These are phyloP conservation scores for Paramecium bursaria DNA, from an alignment of 73 alveolate genomes.

Conservation along the genomic window DNA sequence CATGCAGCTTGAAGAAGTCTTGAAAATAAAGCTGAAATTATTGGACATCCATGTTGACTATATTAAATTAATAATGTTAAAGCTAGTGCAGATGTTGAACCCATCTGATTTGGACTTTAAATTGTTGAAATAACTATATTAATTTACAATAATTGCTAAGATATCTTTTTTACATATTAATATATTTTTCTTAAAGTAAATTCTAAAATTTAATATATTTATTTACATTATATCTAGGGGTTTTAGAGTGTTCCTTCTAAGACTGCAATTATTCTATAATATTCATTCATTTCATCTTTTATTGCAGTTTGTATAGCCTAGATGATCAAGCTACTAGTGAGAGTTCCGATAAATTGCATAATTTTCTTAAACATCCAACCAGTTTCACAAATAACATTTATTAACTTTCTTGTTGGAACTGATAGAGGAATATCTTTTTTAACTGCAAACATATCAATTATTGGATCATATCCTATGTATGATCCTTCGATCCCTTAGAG, in stretches of 20 bases:
- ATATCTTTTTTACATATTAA: constrained; percentile 2
- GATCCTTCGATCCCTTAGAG: constrained; percentile 62
- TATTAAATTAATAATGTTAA: constrained; percentile 14
- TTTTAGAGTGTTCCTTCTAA: constrained; percentile 28
- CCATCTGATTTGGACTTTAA: constrained; percentile 5
- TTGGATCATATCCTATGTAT: constrained; percentile 36
- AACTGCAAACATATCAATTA: constrained; percentile 33
- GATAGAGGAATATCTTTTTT: constrained; percentile 59
- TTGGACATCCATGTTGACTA: constrained; percentile 63
- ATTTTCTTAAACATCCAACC: constrained; percentile 66
- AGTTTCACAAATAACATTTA: constrained; percentile 46
- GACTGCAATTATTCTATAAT: constrained; percentile 66
- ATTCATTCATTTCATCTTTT: constrained; percentile 55
- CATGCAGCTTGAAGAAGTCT: constrained; percentile 46
- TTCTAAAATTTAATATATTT: neutral
- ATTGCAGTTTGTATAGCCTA: constrained; percentile 59
- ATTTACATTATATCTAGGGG: neutral
- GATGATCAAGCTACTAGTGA: constrained; percentile 8
- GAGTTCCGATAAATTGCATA: neutral
- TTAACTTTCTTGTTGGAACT: constrained; percentile 42
- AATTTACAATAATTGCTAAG: constrained; percentile 26
- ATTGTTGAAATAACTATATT: constrained; percentile 39
- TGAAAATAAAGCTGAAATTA: neutral
- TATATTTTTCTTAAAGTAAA: constrained; percentile 46
- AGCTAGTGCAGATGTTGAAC: constrained; percentile 30